These are phyloP conservation scores for Casaregolazyma suthepensis DNA, from an alignment of 1,139 yeast species.

Conservation along the genomic window DNA sequence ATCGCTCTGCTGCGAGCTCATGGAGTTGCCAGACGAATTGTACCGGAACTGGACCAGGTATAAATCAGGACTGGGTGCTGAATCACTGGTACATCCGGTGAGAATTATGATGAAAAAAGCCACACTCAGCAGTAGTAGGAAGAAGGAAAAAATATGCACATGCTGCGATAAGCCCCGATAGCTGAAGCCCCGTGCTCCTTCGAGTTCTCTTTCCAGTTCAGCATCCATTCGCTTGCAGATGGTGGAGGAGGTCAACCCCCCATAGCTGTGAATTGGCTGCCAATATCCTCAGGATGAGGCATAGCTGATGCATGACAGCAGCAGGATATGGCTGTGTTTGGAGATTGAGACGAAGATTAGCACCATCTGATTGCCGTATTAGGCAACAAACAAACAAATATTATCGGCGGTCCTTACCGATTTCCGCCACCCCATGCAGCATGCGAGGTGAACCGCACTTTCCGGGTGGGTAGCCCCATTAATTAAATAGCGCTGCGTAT, in stretches of 20 bases:
- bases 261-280: neutral
- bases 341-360: neutral
- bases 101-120: conserved; percentile 21
- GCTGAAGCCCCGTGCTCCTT: neutral
- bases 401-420: neutral
- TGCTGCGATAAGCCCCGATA: neutral
- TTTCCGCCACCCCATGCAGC: neutral
- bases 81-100: conserved; percentile 22
- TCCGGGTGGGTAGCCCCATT: neutral
- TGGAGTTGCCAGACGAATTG: conserved; percentile 15
- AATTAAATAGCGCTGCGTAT: conserved; percentile 67
- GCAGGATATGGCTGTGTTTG: neutral
- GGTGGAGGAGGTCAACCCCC: neutral
- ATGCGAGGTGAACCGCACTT: neutral
- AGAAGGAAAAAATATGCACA: neutral
- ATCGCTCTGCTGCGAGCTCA: conserved; percentile 3
- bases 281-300: neutral
- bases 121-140: conserved; percentile 14
- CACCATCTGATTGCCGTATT: conserved; percentile 4
- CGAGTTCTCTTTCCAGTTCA: neutral
- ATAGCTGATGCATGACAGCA: neutral
- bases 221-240: neutral
- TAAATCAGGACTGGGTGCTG: conserved; percentile 18
- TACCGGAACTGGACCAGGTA: conserved; percentile 23
- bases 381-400: conserved; percentile 6